Evolutionary conservation across 352 stramenopile genomes (phyloP), one percentile per base, ranked within the genome.

Genomic region (Elongisporangium prolatum): DNA sequence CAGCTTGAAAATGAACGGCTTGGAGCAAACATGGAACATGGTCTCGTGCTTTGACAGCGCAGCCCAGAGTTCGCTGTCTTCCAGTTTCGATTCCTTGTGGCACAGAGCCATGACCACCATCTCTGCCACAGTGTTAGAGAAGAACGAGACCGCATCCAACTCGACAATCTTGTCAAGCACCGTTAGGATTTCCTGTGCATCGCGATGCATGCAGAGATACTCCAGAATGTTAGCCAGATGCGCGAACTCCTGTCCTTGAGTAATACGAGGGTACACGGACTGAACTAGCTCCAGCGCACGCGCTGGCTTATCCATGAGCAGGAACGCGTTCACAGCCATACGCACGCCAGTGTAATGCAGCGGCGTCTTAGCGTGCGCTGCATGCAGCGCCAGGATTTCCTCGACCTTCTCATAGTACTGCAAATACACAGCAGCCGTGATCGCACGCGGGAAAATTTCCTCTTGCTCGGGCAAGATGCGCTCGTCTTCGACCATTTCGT

Each of bases 401-500:
- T 68, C 59, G 5, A 80, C 67, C 28, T 71, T 77, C 9, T 82
- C 68, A 53, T 65, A 86, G 50, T 87, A 74, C 28, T 82, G 67
- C 8, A 79, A 53, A 50, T 76, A 80, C 49, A 86, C 65, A 48
- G 71, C 75, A 2, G 80, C 77, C 2, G 77, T 70, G 47, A 89
- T 80, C 22, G 75, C 73, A 17, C 76, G 72, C 44, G 79, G 71
- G 53, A 80, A 87, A 17, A 87, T 57, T 4, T 69, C 49, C 10
- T 62, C 63, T 21, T 72, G 60, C 18, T 54, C 57, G 14, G 73
- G 65, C 8, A 48, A 49, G n/a, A 87, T 38, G 48, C 63, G 64
- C 56, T 83, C 68, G 10, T 76, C 57, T 20, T 87, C 61, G 11
- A 85, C 66, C 77, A 88, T 86, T n/a, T 85, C 75, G 52, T 88